Base-by-base conservation (phyloP, 2,329 filamentous ascomycete species). In the Claviceps lovelessii region DNA sequence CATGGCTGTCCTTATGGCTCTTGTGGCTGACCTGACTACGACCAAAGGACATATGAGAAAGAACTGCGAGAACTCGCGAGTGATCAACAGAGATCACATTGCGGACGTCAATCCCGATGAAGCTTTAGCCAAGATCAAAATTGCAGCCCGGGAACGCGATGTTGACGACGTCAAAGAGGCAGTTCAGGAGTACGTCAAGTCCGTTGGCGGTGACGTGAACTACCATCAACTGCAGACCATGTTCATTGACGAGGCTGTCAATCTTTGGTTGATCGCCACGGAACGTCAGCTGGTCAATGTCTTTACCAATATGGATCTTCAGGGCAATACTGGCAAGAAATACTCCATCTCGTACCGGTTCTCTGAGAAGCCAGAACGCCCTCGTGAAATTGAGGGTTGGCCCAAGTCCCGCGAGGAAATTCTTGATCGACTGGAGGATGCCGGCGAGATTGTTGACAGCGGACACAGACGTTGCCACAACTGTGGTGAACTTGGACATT, bases 241-340 rank as follows among this genome's bases (percentile, higher is more conserved):
- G 1, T 76, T 88, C 64, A 79, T 84, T 7, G 61, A 67, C 1
- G 70, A 79, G 46, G 64, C 71, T 0, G 73, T 85, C 56, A 68
- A 68, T 3, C 68, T 85, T 15, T 84, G 76, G 68, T 69, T 88
- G 53, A 84, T 88, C 59, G 80, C 80, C 6, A 67, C 79, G 6
- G 78, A 86, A 71, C 77, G 79, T 59, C 69, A 77, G 39, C 65
- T 74, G 6, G 66, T 85, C 0, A 63, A 69, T 1, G 80, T 81
- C 5, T 76, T 83, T 60, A 86, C 81, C 57, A 84, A 85, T 67
- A 85, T 88, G 79, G 83, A 88, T 59, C 70, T 87, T 1, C 83
- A 88, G 62, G 85, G 85, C 5, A 79, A 85, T 57, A 70, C 84
- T 23, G 76, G 77, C 55, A 82, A 81, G 67, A 82, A 81, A 64